phyloP scores from a whole-genome alignment of 225 moss, liverwort and hornwort genomes.

The Rhytidiadelphus loreus region DNA sequence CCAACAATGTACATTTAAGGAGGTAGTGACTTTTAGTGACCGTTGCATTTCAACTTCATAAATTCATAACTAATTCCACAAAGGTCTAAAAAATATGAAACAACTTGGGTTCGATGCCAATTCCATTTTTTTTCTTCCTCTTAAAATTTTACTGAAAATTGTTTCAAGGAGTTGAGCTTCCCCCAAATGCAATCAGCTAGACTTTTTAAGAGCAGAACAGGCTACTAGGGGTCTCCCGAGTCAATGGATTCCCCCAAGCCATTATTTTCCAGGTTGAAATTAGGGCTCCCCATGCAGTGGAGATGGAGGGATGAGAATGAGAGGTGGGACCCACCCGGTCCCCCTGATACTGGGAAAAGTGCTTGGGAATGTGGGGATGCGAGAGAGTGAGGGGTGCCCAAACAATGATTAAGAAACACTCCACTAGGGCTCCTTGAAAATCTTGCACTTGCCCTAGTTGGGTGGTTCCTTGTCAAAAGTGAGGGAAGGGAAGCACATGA shows the following conservation, averaged over 20 bases:
- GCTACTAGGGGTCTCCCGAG: neutral
- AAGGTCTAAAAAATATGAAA: neutral
- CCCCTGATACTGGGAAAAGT: neutral
- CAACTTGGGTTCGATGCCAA: accelerated
- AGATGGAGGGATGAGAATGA: neutral
- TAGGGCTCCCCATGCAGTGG: neutral
- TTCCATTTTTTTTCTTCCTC: neutral
- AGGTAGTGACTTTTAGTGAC: too few relatives aligned
- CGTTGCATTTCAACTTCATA: neutral
- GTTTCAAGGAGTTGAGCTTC: neutral
- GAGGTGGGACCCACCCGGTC: neutral
- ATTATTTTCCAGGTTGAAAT: neutral
- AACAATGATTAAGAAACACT: neutral
- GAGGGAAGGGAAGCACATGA: neutral
- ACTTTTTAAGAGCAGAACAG: accelerated
- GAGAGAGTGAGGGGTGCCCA: neutral
- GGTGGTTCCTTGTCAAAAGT: neutral
- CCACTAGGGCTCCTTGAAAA: neutral
- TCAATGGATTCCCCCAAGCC: neutral
- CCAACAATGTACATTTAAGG: neutral
- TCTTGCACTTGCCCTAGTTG: neutral
- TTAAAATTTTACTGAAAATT: accelerated
- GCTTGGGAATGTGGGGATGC: neutral
- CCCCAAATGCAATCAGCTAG: neutral
- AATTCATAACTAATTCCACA: neutral